Evolutionary conservation across 1,284 basidiomycete genomes (phyloP).

Genomic region (Taiwanofungus camphoratus): DNA sequence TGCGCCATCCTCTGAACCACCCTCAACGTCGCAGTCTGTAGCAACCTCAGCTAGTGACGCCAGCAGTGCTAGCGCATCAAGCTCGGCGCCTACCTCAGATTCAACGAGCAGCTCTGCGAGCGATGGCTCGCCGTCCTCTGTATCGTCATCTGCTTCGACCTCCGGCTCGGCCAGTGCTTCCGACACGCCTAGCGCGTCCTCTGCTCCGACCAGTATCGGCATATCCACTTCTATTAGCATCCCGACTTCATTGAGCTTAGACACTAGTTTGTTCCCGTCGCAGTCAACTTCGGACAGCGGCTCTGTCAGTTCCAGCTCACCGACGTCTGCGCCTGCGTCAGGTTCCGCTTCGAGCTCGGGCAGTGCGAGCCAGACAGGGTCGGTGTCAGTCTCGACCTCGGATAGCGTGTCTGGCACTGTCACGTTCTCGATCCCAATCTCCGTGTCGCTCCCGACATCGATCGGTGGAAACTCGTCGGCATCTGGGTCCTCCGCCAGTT

Average conservation of each 20-base stretch:
- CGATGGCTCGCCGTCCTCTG: not conserved
- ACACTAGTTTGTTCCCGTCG: not conserved
- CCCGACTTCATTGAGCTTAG: not conserved
- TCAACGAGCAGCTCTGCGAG: not conserved
- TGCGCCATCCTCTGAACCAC: not conserved
- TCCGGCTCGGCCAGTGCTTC: conserved; percentile 3
- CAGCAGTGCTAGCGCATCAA: not conserved
- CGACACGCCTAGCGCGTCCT: not conserved
- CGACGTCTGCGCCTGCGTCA: not conserved
- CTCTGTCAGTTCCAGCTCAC: not conserved
- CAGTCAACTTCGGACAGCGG: not conserved
- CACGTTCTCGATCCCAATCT: too few species aligned
- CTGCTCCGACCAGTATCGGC: not conserved
- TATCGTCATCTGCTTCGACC: not conserved
- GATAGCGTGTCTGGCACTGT: too few species aligned
- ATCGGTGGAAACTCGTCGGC: too few species aligned
- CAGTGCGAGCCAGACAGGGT: not conserved
- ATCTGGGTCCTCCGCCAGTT: not conserved
- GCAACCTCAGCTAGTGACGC: not conserved
- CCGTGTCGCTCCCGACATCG: too few species aligned
- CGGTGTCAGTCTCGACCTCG: not conserved
- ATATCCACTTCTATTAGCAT: not conserved
- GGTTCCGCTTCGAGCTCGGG: not conserved
- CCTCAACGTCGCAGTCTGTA: not conserved
- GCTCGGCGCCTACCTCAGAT: not conserved